These are phyloP conservation scores for Cornus florida DNA, from an alignment of 148 eudicot genomes.

Conservation along the genomic window DNA sequence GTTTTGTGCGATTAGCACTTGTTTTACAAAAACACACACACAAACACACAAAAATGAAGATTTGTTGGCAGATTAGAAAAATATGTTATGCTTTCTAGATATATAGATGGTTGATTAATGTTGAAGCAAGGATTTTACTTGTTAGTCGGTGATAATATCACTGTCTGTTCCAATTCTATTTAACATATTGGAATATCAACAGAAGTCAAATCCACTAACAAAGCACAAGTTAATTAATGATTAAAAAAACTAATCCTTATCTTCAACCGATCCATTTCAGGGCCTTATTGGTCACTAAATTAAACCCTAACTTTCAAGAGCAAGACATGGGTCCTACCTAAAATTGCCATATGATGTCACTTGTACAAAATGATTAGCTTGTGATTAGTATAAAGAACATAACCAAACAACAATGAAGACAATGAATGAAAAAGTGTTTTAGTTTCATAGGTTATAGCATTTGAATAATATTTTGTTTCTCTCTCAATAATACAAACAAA, in stretches of 20 bases:
- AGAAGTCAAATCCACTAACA: too few species aligned
- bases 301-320: background rate
- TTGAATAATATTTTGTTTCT: too few species aligned
- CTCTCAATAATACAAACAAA: background rate
- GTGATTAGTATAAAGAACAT: background rate
- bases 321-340: background rate
- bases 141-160: too few species aligned
- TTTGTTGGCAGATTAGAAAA: background rate
- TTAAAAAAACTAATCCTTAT: slow-evolving; percentile 7
- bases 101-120: too few species aligned
- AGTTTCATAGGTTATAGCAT: background rate
- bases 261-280: background rate
- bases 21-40: too few species aligned
- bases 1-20: too few species aligned
- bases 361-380: background rate
- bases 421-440: background rate
- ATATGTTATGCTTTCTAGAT: background rate
- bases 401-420: background rate
- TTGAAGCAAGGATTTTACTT: too few species aligned
- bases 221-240: background rate
- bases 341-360: slow-evolving; percentile 4
- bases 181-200: too few species aligned
- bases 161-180: too few species aligned
- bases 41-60: too few species aligned
- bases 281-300: background rate